Base-by-base conservation (phyloP, 2,329 filamentous ascomycete species). In the Rutstroemia sp. region DNA sequence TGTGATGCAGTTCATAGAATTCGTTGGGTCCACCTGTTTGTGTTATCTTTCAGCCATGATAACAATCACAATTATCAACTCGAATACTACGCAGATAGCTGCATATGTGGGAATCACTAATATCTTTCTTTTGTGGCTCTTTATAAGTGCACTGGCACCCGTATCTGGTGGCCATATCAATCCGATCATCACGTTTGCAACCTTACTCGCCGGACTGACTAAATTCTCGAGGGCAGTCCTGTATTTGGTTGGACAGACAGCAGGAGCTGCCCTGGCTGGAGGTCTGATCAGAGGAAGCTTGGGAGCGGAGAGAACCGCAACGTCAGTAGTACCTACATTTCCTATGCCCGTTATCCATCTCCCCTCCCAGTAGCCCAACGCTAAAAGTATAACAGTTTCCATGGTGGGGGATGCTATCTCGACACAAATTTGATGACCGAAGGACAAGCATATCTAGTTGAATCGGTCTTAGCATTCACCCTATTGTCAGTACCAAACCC, bases 81-180 rank as follows among this genome's bases (percentile, higher is more conserved):
- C 68, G 47, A 46, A 59, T 16, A 70, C 65, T 2, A 54, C 48
- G 0, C 63, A 68, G 44, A 55, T 68, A 2, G 67, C 65, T 1
- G 67, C 60, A 6, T 72, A 71, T 51, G 67, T 71, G 16, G 66
- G 67, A 0, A 51, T 71, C 0, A 59, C 66, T 1, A 72, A 70
- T 41, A 58, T 70, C 0, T 41, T 72, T 6, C 63, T 69, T 14
- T 68, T 80, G 14, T 71, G 75, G 0, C 65, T 82, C 0, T 76
- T 81, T 60, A 79, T 80, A 38, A 77, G 73, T 47, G 72, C 71
- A 0, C 74, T 77, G 23, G 76, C 73, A 0, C 73, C 77, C 0
- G 71, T 76, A 1, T 77, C 75, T 2, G 78, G 78, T 14, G 78
- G 75, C 0, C 79, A 82, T 63, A 70, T 82, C 49, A 82, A 79